Base-by-base conservation (phyloP, 2,329 filamentous ascomycete species). In the Fusarium albidum region DNA sequence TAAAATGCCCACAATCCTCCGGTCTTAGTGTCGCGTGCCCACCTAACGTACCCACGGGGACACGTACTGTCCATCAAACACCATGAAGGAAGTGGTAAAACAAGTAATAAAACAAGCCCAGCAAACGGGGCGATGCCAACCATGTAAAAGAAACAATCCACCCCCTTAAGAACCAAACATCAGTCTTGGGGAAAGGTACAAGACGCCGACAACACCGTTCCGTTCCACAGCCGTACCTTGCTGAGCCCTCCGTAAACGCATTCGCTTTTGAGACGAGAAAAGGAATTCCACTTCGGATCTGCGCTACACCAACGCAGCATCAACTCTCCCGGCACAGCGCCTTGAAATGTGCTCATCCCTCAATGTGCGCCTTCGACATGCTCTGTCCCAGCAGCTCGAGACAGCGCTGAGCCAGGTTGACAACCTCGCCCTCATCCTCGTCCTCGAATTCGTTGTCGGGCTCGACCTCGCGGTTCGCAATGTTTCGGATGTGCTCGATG, bases 401-500 rank as follows among this genome's bases (percentile, higher is more conserved):
- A 71, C 92, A 98, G 65, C 92, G 85, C 68, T 94, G 90, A 18
- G 95, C 94, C 64, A 99, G 84, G 63, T 88, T 92, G 60, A 97
- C 91, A 37, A 97, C 93, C 73, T 98, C 94, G 51, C 89, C 91
- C 72, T 97, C 93, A 38, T 95, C 93, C 54, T 96, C 92, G 66
- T 96, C 92, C 40, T 89, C 91, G 59, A 88, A 88, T 64, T 93
- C 91, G 61, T 92, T 90, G 53, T 96, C 92, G 1, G 90, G 89
- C 67, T 96, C 92, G 58, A 96, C 83, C 65, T 90, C 91, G 69
- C 90, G 91, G 70, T 96, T 93, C 15, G 92, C 91, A 69, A 99
- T 98, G 59, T 86, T 85, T 72, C 90, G 91, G 58, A 98, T 95
- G 83, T 96, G 92, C 57, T 91, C 86, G 50, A 97, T 90, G 62